Evolutionary conservation across 148 eudicot genomes (phyloP).

Genomic region (Dianthus caryophyllus): DNA sequence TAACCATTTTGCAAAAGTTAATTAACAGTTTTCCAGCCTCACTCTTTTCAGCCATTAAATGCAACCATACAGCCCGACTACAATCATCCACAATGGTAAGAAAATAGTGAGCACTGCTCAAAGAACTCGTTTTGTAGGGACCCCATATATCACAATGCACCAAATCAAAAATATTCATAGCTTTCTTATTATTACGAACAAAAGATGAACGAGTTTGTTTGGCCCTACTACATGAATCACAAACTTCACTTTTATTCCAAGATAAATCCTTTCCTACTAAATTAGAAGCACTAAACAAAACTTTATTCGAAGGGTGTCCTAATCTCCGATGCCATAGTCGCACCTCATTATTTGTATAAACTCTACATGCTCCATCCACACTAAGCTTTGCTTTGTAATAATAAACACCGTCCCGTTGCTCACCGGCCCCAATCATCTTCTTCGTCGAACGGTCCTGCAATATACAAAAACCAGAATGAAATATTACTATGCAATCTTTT

Average conservation of each 20-base stretch:
- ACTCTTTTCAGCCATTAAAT: neutral
- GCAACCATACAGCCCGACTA: neutral
- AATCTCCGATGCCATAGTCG: neutral
- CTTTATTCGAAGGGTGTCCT: neutral
- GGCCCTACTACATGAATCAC: neutral
- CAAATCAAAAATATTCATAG: neutral
- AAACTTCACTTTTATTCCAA: too few relatives aligned
- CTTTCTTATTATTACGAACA: neutral
- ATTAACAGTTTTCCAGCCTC: neutral
- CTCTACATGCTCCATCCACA: neutral
- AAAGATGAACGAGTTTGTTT: neutral
- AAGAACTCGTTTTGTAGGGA: neutral
- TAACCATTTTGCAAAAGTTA: neutral
- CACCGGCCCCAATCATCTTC: neutral
- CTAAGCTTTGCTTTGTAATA: neutral
- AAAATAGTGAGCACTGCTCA: neutral
- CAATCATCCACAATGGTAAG: neutral
- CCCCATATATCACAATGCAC: constrained; percentile 1
- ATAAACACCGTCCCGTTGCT: neutral
- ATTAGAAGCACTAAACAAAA: too few relatives aligned
- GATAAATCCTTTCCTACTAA: too few relatives aligned
- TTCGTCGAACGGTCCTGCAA: neutral
- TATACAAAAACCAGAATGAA: neutral
- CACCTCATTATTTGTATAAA: neutral
- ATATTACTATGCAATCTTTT: neutral